Evolutionary conservation across 2,329 filamentous ascomycete genomes (phyloP).

Genomic region (Cladosporium sp.): DNA sequence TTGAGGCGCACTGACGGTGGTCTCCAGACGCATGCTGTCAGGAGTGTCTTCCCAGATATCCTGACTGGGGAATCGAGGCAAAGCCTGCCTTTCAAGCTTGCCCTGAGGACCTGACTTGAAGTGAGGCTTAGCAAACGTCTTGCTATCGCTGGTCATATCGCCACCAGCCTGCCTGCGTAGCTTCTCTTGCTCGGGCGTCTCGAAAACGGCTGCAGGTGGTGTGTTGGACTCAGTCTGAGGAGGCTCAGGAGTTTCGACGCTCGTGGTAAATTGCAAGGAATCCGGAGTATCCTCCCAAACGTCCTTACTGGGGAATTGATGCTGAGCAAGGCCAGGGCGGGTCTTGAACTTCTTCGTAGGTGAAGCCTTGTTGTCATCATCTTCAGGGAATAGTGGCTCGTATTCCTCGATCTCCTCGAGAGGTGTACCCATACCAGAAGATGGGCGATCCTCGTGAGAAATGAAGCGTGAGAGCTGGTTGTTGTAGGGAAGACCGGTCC

Average conservation of each 20-base stretch:
- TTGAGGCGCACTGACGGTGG: conserved; percentile 55
- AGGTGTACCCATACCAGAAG: conserved; percentile 54
- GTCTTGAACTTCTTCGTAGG: conserved; percentile 54
- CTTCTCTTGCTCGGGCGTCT: conserved; percentile 48
- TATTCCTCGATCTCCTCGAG: conserved; percentile 90
- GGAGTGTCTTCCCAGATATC: conserved; percentile 95
- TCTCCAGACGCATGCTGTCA: conserved; percentile 73
- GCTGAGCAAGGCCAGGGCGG: conserved; percentile 44
- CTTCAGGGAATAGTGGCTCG: conserved; percentile 82
- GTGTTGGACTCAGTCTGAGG: conserved; percentile 31
- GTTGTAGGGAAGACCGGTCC: conserved; percentile 51
- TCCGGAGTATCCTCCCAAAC: conserved; percentile 95
- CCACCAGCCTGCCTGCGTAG: conserved; percentile 35
- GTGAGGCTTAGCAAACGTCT: conserved; percentile 58
- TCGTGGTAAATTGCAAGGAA: conserved; percentile 70
- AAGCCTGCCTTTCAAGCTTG: conserved; percentile 49
- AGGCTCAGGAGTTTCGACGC: conserved; percentile 70
- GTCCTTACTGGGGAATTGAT: conserved; percentile 87
- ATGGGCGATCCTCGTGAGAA: conserved; percentile 48
- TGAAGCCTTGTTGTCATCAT: conserved; percentile 48
- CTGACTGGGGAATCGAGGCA: conserved; percentile 76
- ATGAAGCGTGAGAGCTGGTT: conserved; percentile 53
- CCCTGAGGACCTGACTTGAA: conserved; percentile 51
- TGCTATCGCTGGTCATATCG: conserved; percentile 38
- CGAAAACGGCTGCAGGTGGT: conserved; percentile 33